A percentile compares a stretch with the other conserved stretches of the same genome.
These are phyloP conservation scores for Colletotrichum gloeosporioides DNA, from an alignment of 2,329 filamentous ascomycete species.

Conservation along the genomic window DNA sequence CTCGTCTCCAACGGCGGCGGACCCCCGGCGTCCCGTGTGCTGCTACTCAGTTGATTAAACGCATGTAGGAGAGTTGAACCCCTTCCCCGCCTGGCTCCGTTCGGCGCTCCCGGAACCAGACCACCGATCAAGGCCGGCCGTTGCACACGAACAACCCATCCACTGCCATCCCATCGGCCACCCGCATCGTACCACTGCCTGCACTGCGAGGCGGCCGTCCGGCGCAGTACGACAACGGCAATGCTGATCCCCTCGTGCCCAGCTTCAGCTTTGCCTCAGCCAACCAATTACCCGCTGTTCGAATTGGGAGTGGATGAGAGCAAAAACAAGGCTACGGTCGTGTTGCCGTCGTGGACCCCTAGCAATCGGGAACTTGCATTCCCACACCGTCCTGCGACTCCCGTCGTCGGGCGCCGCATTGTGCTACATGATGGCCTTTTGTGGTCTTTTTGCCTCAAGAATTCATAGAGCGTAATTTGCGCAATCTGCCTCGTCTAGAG, in stretches of 20 bases:
- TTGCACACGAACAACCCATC: not conserved
- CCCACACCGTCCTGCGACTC: not conserved
- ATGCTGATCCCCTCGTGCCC: not conserved
- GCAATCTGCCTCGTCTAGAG: not conserved
- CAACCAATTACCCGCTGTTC: not conserved
- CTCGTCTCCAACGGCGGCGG: not conserved
- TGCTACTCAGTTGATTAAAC: not conserved
- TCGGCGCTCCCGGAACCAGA: slow-evolving; percentile 8
- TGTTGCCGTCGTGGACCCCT: not conserved
- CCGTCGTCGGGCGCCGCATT: not conserved
- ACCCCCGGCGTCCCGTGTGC: not conserved
- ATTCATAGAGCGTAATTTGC: not conserved
- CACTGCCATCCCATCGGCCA: not conserved
- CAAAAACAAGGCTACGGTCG: not conserved
- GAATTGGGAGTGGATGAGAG: not conserved
- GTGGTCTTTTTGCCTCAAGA: not conserved
- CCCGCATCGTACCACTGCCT: not conserved
- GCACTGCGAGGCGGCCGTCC: not conserved
- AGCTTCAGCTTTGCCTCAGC: not conserved
- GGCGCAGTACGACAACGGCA: not conserved
- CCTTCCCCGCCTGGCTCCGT: slow-evolving; percentile 8
- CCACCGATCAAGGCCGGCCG: not conserved
- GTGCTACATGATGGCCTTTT: not conserved
- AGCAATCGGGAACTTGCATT: not conserved
- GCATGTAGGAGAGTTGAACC: not conserved